Evolutionary conservation across 305 asterid species (phyloP), one percentile per base, ranked within the genome.

Genomic region (Solanum hybrid): DNA sequence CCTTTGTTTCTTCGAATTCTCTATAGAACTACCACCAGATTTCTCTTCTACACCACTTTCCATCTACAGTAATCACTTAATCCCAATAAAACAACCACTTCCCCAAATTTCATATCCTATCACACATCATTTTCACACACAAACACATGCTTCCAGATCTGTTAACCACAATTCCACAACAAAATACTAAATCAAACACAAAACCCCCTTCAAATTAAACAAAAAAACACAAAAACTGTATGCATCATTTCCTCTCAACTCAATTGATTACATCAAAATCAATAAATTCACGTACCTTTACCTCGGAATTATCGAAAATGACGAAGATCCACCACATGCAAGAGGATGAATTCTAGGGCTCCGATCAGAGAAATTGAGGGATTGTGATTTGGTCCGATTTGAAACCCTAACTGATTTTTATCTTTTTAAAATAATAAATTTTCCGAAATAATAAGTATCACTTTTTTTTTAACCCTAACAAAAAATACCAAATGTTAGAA

Each of bases 1-100:
- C 90, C 95, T 95, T 87, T 94, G 95, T 94, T 92, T 97, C 96
- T 92, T 94, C 34, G 95, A 94, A 91, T 90, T 95, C 90, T 91
- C 94, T 90, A 91, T 93, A 91, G 94, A 93, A 86, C 93, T 95
- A 91, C 88, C 91, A 82, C 87, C 91, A 82, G 92, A 89, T 29
- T 91, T 92, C 93, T 96, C 95, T 90, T 92, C 94, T 91, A 86
- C 89, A 87, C 97, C 94, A 90, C 87, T 95, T 96, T 96, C 99
- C 99, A 97, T 97, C 96, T 95, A 94, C 95, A 94, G 37, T 14
- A 75, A 92, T 81, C 91, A 93, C 95, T 90, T 92, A 94, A 91
- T 91, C 90, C 94, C 91, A 93, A 91, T 93, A 91, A 93, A 89
- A 92, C 90, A 90, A 90, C 90, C 92, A 91, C 81, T 90, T 89